A percentile compares a stretch with the other conserved stretches of the same genome.
These are phyloP conservation scores for Colletotrichum theobromicola DNA, from an alignment of 2,329 filamentous ascomycete genomes.

Conservation along the genomic window DNA sequence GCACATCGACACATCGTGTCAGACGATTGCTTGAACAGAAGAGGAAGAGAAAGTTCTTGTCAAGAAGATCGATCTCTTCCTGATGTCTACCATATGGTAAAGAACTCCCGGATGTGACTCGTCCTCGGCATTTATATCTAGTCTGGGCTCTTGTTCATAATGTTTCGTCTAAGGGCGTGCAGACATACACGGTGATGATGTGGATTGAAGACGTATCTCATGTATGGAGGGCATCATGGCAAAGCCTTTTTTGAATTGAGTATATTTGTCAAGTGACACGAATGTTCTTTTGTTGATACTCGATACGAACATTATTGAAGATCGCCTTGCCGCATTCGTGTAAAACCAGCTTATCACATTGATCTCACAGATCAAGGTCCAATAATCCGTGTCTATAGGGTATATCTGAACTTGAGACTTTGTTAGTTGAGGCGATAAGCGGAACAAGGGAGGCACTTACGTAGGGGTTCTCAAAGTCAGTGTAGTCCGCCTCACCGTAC, in stretches of 20 bases:
- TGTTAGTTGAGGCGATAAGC: not conserved
- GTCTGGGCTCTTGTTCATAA: too few species aligned
- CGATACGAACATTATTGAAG: rapidly evolving
- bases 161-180: too few species aligned
- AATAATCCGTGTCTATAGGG: not conserved
- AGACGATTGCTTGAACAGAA: not conserved
- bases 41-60: slow-evolving; percentile 38
- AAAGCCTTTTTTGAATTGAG: not conserved
- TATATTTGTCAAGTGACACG: not conserved
- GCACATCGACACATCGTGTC: not conserved
- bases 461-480: slow-evolving; percentile 42
- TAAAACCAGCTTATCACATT: not conserved
- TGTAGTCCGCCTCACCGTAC: slow-evolving; percentile 40
- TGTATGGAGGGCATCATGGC: rapidly evolving
- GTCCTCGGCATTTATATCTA: too few species aligned
- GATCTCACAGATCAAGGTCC: too few species aligned
- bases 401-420: not conserved
- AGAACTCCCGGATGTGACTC: not conserved
- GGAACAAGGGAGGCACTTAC: slow-evolving; percentile 20
- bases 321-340: not conserved
- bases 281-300: not conserved
- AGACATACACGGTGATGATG: too few species aligned
- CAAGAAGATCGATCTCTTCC: slow-evolving; percentile 43
- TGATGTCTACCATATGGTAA: slow-evolving; percentile 56
- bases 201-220: too few species aligned